Base-by-base conservation (phyloP, 139 green algal genomes). In the Eudorina sp. region DNA sequence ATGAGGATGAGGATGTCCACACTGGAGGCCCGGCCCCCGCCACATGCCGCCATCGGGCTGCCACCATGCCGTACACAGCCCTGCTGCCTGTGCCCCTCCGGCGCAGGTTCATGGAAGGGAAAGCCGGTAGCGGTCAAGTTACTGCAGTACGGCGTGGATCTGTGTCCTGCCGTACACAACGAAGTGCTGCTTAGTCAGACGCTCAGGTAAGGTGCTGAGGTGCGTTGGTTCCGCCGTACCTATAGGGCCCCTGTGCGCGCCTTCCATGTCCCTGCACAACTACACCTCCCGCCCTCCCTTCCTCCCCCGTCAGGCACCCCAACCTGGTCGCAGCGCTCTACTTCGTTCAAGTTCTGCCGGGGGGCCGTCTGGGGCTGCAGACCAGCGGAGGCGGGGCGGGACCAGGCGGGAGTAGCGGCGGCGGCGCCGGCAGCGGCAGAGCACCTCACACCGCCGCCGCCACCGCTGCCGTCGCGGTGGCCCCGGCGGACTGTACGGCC, bases 41-140 rank as follows among this genome's bases (percentile, higher is more conserved):
- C n/a, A n/a, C n/a, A n/a, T n/a, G n/a, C n/a, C n/a, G n/a, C n/a
- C n/a, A n/a, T n/a, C n/a, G n/a, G n/a, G n/a, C n/a, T n/a, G n/a
- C n/a, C n/a, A n/a, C n/a, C n/a, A n/a, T n/a, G n/a, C n/a, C n/a
- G n/a, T n/a, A n/a, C n/a, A n/a, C n/a, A n/a, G n/a, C n/a, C 34
- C 38, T 19, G 18, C 16, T 43, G 29, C 64, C 16, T 27, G 8
- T 23, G 34, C 34, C 69, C 29, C 36, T 14, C 69, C 29, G 27
- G 1, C 31, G 16, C 48, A 83, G 75, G 75, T n/a, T 34, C 18
- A 14, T 84, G 77, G 77, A 36, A 38, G 0, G 64, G 64, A 45
- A 45, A n/a, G 25, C 62, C 81, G 5, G 81, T 87, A 64, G 81
- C 81, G 34, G 81, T 87, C 81, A 87, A 87, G 81, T 62, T 87